Conservation (phyloP, 495 filamentous ascomycete genomes). For the Daldinia childiae region DNA sequence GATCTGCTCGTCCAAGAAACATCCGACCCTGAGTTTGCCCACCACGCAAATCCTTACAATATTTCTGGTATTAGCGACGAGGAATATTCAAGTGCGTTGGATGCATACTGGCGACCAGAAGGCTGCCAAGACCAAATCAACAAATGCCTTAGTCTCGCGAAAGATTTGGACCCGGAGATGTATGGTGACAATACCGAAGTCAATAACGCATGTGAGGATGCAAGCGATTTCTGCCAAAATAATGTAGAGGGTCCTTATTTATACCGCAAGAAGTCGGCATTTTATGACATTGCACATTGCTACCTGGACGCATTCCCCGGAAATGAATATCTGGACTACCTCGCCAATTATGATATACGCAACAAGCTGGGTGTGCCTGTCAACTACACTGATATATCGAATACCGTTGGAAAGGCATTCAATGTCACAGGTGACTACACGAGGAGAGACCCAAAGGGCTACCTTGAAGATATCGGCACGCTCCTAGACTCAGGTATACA, state of each 20-base stretch:
- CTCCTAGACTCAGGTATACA: slow-evolving; percentile 66
- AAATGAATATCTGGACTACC: slow-evolving; percentile 65
- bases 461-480: slow-evolving; percentile 57
- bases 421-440: slow-evolving; percentile 59
- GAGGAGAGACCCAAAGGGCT: slow-evolving; percentile 53
- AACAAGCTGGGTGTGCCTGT: slow-evolving; percentile 67
- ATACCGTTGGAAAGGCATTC: slow-evolving; percentile 63
- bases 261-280: slow-evolving; percentile 42
- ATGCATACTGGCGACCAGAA: slow-evolving; percentile 50
- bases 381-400: slow-evolving; percentile 68
- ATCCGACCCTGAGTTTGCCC: slow-evolving; percentile 69
- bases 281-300: slow-evolving; percentile 67
- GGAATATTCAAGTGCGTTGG: slow-evolving; percentile 46
- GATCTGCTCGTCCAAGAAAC: slow-evolving; percentile 71
- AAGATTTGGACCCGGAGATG: slow-evolving; percentile 54
- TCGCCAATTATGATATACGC: slow-evolving; percentile 67
- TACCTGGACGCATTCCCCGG: slow-evolving; percentile 69
- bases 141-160: slow-evolving; percentile 56
- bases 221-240: slow-evolving; percentile 53
- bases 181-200: slow-evolving; percentile 57
- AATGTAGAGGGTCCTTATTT: slow-evolving; percentile 57
- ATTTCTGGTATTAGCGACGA: slow-evolving; percentile 65
- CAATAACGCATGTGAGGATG: slow-evolving; percentile 54
- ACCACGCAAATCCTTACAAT: slow-evolving; percentile 74
- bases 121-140: slow-evolving; percentile 60